phyloP scores from a whole-genome alignment of 306 rosid species.

The Arachis hypogaea region DNA sequence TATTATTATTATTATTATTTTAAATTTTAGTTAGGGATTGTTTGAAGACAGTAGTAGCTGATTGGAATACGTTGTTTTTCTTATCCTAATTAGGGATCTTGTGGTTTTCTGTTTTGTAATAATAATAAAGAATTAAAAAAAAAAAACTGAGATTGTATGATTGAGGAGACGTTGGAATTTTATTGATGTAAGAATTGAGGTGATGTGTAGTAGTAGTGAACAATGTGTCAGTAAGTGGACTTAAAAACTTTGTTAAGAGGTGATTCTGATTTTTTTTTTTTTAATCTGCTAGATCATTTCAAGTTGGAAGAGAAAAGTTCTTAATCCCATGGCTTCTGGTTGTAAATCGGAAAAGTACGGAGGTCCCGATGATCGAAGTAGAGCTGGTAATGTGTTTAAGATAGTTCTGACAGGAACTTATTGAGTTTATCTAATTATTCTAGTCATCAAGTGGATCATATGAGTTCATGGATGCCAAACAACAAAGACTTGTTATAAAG shows the following conservation, averaged over 20 bases:
- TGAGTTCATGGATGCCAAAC: constrained; percentile 20
- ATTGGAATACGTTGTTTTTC: background rate
- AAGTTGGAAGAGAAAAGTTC: constrained; percentile 93
- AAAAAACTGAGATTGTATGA: background rate
- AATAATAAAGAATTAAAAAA: background rate
- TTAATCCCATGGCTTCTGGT: constrained; percentile 92
- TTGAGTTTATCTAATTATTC: constrained; percentile 20
- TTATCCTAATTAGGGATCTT: constrained; percentile 4
- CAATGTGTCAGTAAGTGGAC: background rate
- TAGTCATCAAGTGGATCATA: background rate
- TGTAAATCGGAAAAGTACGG: constrained; percentile 84
- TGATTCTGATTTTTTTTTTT: constrained; percentile 27
- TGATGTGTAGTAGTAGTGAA: constrained; percentile 3
- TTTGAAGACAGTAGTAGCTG: background rate
- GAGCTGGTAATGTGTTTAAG: constrained; percentile 63
- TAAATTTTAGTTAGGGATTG: background rate
- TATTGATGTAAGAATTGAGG: background rate
- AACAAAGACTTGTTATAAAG: background rate
- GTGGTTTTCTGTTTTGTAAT: constrained; percentile 12
- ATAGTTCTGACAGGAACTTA: constrained; percentile 13
- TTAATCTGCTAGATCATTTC: constrained; percentile 72
- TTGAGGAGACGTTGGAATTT: background rate
- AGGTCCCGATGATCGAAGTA: constrained; percentile 89
- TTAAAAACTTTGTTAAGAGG: background rate
- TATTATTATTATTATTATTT: background rate